Evolutionary conservation across 2,329 filamentous ascomycete species (phyloP).

Genomic region (Colletotrichum destructivum): DNA sequence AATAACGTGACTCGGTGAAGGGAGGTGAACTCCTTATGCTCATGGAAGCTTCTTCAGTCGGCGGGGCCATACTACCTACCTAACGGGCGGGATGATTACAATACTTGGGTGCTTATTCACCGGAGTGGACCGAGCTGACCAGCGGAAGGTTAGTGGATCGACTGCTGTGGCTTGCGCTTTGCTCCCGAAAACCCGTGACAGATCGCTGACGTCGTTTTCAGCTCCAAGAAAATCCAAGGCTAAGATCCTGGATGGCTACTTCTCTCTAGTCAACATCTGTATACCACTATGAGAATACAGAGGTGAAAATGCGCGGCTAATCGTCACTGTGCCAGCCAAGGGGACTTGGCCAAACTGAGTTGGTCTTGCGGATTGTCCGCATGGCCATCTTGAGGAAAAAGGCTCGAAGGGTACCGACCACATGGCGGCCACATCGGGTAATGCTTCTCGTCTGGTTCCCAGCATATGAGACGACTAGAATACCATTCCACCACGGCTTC

Average conservation of each 20-base stretch:
- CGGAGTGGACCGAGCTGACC: constrained; percentile 30
- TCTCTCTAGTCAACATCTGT: not conserved
- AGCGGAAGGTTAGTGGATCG: constrained; percentile 19
- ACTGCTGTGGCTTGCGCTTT: constrained; percentile 15
- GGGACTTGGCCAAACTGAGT: not conserved
- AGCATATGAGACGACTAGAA: constrained; percentile 33
- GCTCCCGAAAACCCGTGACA: constrained; percentile 11
- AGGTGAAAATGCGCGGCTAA: not conserved
- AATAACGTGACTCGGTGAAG: constrained; percentile 13
- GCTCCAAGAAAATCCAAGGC: not conserved
- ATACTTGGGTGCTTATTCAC: constrained; percentile 35
- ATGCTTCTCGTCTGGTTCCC: constrained; percentile 9
- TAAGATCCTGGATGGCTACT: not conserved
- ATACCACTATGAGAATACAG: too few relatives aligned
- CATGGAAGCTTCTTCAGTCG: constrained; percentile 19
- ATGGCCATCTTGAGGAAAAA: constrained; percentile 14
- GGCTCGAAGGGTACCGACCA: not conserved
- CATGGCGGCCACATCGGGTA: constrained; percentile 3
- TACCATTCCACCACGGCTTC: constrained; percentile 21
- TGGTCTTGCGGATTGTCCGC: constrained; percentile 22
- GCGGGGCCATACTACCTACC: constrained; percentile 18
- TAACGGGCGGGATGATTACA: constrained; percentile 29
- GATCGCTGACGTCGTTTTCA: constrained; percentile 35
- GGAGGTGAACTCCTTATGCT: constrained; percentile 8
- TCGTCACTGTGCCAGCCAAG: not conserved